Evolutionary conservation across 345 rosid species (phyloP).

Genomic region (Citrus unshiu): DNA sequence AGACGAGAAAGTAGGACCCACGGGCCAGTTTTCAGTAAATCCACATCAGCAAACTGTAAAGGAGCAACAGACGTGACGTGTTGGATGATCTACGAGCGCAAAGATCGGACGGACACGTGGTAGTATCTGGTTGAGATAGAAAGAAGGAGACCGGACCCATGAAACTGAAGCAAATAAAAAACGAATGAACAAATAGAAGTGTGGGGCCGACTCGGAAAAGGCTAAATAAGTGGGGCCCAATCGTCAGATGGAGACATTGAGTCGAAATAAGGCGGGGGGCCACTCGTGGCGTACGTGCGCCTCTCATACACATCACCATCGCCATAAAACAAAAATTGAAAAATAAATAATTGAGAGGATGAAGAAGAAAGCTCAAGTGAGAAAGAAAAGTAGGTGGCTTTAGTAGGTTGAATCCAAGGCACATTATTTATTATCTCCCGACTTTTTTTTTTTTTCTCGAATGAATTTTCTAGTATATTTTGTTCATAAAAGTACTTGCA

Average conservation of each 20-base stretch:
- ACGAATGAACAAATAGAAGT: neutral
- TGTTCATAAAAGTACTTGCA: neutral
- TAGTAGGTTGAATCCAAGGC: slow-evolving; percentile 4
- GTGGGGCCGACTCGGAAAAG: slow-evolving; percentile 1
- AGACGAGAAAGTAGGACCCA: neutral
- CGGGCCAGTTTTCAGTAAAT: neutral
- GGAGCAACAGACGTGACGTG: slow-evolving; percentile 17
- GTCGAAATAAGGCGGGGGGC: neutral
- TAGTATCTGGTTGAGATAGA: neutral
- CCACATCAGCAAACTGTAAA: slow-evolving; percentile 21
- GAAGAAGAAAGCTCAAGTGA: neutral
- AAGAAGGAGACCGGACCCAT: neutral
- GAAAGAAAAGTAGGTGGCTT: neutral
- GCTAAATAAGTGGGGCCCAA: neutral
- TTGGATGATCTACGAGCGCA: slow-evolving; percentile 4
- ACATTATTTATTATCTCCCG: neutral
- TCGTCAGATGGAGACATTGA: neutral
- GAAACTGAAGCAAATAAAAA: neutral
- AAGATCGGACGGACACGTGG: slow-evolving; percentile 29
- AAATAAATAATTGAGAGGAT: neutral
- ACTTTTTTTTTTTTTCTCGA: neutral
- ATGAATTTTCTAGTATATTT: neutral
- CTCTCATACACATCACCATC: slow-evolving; percentile 14
- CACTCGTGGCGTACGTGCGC: slow-evolving; percentile 19
- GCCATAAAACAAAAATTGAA: neutral